phyloP scores from a whole-genome alignment of 495 filamentous ascomycete genomes.

The Penicillium arizonense region DNA sequence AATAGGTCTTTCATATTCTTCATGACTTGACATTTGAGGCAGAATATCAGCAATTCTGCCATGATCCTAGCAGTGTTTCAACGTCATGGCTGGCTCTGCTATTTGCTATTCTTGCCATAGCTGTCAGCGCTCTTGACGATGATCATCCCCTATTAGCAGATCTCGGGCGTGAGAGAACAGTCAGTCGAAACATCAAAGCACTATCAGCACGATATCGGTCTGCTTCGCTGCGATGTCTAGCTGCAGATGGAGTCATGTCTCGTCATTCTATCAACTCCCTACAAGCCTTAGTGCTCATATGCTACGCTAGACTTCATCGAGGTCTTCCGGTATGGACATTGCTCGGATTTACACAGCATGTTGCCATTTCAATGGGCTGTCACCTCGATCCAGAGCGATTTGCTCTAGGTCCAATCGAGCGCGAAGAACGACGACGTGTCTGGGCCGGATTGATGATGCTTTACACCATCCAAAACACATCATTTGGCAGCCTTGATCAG shows the following conservation, averaged over 20 bases:
- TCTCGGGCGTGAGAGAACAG: constrained; percentile 39
- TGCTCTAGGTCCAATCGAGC: constrained; percentile 39
- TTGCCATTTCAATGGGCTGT: constrained; percentile 47
- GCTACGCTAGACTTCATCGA: constrained; percentile 42
- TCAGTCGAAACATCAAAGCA: constrained; percentile 40
- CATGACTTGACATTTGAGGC: constrained; percentile 49
- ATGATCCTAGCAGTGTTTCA: constrained; percentile 39
- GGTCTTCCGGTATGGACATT: constrained; percentile 42
- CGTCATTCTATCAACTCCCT: constrained; percentile 47
- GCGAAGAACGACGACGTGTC: constrained; percentile 45
- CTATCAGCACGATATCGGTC: constrained; percentile 44
- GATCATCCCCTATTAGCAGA: constrained; percentile 42
- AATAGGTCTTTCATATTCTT: constrained; percentile 43
- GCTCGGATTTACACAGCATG: constrained; percentile 46
- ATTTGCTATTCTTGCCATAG: constrained; percentile 44
- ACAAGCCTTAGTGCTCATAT: constrained; percentile 44
- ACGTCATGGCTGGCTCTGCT: constrained; percentile 44
- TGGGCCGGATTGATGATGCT: constrained; percentile 48
- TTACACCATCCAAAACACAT: constrained; percentile 42
- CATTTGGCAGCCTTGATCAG: constrained; percentile 31
- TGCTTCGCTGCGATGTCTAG: constrained; percentile 43
- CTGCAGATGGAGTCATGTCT: constrained; percentile 42
- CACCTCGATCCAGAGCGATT: constrained; percentile 48
- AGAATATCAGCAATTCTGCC: constrained; percentile 45
- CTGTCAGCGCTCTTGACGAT: constrained; percentile 44